Base-by-base conservation (phyloP, 1,284 basidiomycete species). In the Moesziomyces aphidis region DNA sequence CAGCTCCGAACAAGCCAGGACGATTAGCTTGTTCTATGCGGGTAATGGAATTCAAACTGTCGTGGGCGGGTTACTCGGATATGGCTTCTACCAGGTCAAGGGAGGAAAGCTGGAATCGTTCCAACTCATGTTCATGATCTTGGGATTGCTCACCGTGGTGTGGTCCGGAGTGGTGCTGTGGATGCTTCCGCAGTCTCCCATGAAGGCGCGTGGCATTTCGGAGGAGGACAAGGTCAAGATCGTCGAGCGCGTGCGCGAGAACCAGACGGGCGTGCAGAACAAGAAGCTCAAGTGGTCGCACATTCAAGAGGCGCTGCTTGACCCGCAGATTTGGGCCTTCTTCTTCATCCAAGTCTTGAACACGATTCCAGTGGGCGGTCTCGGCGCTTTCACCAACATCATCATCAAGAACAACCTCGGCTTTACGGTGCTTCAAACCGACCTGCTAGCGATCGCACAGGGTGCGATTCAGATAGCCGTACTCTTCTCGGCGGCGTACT, bases 201-300 rank as follows among this genome's bases (percentile, higher is more conserved):
- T 68, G 60, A 66, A 42, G 8, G 66, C 67, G 13, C 54, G 81
- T 9, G 82, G 88, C 75, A 88, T 86, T 73, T 86, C 86, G 15
- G 82, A 85, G 23, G 87, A 88, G 68, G 88, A 89, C 67, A 85
- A 87, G 28, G 63, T 87, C 21, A 86, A 88, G 39, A 86, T 89
- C 61, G 86, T 88, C 48, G 88, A 89, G 78, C 86, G 88, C n/a
- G 88, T 89, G 3, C 82, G 88, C 28, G 87, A 87, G 75, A 89
- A 89, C 73, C 78, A 85, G 78, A 86, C 85, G 1, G 88, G 88
- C 6, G 86, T 89, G 26, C 88, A 89, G 78, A 89, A 89, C 81
- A 87, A 85, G 71, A 85, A 86, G 60, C 89, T 88, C 83, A 89
- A 89, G 85, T 80, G 63, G 79, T 83, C 87, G 53, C 87, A 87